phyloP scores from a whole-genome alignment of 208 protist species.

The Acanthamoeba divionensis region DNA sequence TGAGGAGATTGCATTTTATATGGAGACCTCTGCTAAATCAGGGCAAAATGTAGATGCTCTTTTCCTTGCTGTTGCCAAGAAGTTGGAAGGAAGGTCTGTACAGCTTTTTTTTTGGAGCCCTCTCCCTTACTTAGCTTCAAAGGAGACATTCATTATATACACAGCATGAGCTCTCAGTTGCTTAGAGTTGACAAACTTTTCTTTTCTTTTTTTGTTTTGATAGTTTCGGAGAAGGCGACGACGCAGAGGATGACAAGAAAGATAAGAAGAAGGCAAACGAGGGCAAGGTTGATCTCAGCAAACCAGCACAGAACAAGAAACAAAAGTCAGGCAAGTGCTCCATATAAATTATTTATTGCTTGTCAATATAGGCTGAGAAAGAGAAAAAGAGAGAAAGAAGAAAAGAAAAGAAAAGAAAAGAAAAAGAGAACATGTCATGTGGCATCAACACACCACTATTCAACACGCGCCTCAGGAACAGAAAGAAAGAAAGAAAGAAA shows the following conservation, averaged over 20 bases:
- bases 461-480: too few relatives aligned
- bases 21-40: constrained; percentile 52
- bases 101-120: background rate
- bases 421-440: background rate
- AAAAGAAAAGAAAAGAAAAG: background rate
- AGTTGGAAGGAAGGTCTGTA: constrained; percentile 25
- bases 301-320: background rate
- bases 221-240: background rate
- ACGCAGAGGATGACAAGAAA: background rate
- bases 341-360: background rate
- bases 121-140: background rate
- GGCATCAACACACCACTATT: too few relatives aligned
- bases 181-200: background rate
- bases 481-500: background rate
- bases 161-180: background rate
- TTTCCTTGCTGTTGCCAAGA: constrained; percentile 49
- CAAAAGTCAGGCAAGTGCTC: background rate
- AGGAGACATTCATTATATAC: background rate
- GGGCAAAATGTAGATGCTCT: constrained; percentile 44
- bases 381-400: background rate
- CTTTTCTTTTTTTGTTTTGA: background rate
- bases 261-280: background rate
- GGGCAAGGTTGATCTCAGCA: constrained; percentile 21
- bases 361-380: background rate
- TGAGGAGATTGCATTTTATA: constrained; percentile 51